Percentiles rank a stretch among this genome's conserved stretches.
These are phyloP conservation scores for Candida taoyuanica DNA, from an alignment of 805 yeast genomes.

Conservation along the genomic window DNA sequence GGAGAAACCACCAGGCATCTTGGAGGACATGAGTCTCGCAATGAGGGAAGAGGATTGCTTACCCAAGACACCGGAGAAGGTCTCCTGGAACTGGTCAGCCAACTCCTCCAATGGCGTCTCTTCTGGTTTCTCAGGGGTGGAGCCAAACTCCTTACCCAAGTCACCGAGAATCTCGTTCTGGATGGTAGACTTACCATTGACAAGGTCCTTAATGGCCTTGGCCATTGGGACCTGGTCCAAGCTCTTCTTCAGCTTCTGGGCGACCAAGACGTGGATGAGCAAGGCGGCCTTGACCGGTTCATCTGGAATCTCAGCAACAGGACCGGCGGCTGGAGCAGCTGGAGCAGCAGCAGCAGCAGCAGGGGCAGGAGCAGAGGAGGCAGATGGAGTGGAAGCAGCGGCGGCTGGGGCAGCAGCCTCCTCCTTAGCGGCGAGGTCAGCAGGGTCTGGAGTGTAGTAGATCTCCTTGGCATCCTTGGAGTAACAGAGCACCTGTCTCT, in stretches of 20 bases:
- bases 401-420: constrained; percentile 29
- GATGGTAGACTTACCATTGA: constrained; percentile 97
- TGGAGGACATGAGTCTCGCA: constrained; percentile 88
- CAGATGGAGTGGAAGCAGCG: constrained; percentile 43
- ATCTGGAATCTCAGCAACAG: constrained; percentile 82
- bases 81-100: constrained; percentile 92
- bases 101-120: constrained; percentile 94
- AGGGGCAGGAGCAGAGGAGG: constrained; percentile 52
- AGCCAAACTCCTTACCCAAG: constrained; percentile 95
- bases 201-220: constrained; percentile 94
- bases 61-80: constrained; percentile 85
- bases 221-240: constrained; percentile 80
- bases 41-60: constrained; percentile 87
- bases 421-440: constrained; percentile 30
- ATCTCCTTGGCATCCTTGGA: constrained; percentile 95
- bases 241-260: constrained; percentile 91
- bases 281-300: constrained; percentile 84
- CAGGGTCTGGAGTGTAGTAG: constrained; percentile 85
- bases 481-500: constrained; percentile 93
- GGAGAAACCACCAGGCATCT: constrained; percentile 99
- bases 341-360: constrained; percentile 57
- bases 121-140: constrained; percentile 98
- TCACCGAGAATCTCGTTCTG: constrained; percentile 99
- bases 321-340: constrained; percentile 61
- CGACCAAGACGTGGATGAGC: constrained; percentile 83